phyloP scores from a whole-genome alignment of 2,329 filamentous ascomycete genomes.

The Xylaria sp. region DNA sequence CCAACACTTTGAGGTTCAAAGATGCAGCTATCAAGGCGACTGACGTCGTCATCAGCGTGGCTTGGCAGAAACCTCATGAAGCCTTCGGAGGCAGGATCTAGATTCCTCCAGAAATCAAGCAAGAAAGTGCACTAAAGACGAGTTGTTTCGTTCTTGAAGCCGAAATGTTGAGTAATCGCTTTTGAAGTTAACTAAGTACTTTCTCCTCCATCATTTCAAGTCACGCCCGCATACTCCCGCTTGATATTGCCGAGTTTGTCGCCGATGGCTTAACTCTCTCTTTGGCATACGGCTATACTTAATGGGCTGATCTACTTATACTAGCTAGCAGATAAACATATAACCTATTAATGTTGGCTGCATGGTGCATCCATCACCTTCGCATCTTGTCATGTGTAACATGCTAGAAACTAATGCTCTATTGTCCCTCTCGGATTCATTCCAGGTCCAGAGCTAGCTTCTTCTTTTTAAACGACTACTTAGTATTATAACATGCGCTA shows the following conservation, averaged over 20 bases:
- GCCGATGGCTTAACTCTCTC: too few relatives aligned
- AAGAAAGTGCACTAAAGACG: background rate
- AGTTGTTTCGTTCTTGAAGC: background rate
- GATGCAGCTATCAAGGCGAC: background rate
- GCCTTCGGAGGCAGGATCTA: background rate
- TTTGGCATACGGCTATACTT: background rate
- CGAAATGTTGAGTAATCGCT: background rate
- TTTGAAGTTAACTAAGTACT: background rate
- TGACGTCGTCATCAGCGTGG: constrained; percentile 8
- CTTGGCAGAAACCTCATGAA: background rate
- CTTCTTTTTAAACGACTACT: background rate
- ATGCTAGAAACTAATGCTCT: background rate
- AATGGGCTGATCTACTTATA: too few relatives aligned
- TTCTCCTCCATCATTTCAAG: too few relatives aligned
- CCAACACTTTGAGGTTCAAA: background rate
- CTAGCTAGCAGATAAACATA: too few relatives aligned
- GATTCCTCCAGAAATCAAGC: background rate
- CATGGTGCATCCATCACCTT: background rate
- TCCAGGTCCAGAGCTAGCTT: background rate
- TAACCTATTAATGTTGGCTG: too few relatives aligned
- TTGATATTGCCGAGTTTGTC: too few relatives aligned
- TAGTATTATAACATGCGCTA: background rate
- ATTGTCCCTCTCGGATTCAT: background rate
- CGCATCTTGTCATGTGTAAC: background rate
- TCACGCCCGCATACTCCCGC: background rate